Base-by-base conservation (phyloP, 805 yeast genomes). In the Torulaspora quercuum region DNA sequence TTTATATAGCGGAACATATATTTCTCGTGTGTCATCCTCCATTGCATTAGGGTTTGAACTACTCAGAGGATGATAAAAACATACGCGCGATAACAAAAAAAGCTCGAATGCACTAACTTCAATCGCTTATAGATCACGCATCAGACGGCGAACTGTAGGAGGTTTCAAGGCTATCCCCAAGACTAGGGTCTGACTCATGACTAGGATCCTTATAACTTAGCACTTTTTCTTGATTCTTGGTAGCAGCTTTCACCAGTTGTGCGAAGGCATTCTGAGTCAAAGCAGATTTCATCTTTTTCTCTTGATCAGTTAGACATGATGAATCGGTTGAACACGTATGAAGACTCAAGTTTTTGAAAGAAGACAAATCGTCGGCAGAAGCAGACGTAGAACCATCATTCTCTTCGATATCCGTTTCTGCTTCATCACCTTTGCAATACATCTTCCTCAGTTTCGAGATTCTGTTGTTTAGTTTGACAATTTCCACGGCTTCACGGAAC, bases 401-500 rank as follows among this genome's bases (percentile, higher is more conserved):
- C 11, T 53, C 61, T 24, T 55, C 64, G n/a, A 57, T 45, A 42
- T 56, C 63, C 11, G 52, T 48, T 35, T 48, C 64, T 10, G 55
- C 32, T 23, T 63, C 69, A 39, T 70, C 77, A 20, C 70, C 76
- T 21, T 71, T 78, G 27, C 50, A 64, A 23, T 61, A 83, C 48
- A 78, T 52, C 39, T 70, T 69, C 63, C 81, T 78, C 56, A 90
- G 72, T 48, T 80, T 79, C 53, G 75, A 69, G 59, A 90, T 78
- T 58, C 84, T 75, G 62, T 88, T 88, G 53, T 82, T 78, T 63
- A 90, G 75, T 50, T 78, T 78, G 35, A 90, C 89, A 55, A 86
- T 69, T 58, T 87, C 92, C 50, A 86, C 81, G 24, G 92, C 97
- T 50, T 82, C 84, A 53, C 80, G 78, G 67, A 92, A 80, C 62